Evolutionary conservation across 2,329 filamentous ascomycete species (phyloP).

Genomic region (Paramyrothecium sp.): DNA sequence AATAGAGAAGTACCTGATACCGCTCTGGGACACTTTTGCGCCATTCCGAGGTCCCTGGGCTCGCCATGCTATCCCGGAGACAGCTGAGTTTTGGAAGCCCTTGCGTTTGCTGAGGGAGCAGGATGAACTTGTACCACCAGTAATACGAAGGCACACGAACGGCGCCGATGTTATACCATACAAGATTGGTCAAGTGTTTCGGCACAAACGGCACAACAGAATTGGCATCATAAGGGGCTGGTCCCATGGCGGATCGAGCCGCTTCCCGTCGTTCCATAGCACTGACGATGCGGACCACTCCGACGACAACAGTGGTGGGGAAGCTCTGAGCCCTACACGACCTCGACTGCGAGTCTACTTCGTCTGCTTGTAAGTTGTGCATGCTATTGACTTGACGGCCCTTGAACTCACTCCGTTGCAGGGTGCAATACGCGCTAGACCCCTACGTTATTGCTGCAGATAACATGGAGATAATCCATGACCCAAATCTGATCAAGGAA

Average conservation of each 20-base stretch:
- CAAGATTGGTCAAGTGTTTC: conserved; percentile 79
- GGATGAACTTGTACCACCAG: conserved; percentile 39
- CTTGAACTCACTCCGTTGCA: not conserved
- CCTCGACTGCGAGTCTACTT: conserved; percentile 59
- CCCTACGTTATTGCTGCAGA: conserved; percentile 55
- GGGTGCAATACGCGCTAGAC: not conserved
- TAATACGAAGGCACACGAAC: conserved; percentile 25
- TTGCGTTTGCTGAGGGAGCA: conserved; percentile 37
- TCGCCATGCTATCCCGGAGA: conserved; percentile 20
- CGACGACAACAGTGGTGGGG: conserved; percentile 18
- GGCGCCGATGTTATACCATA: conserved; percentile 38
- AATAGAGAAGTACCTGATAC: conserved; percentile 63
- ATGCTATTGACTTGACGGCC: not conserved
- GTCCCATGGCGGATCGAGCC: conserved; percentile 51
- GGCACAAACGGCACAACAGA: conserved; percentile 77
- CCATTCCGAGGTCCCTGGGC: conserved; percentile 23
- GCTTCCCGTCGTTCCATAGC: conserved; percentile 21
- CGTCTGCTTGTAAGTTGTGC: conserved; percentile 72
- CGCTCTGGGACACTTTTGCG: conserved; percentile 53
- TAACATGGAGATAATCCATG: conserved; percentile 67
- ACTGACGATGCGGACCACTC: conserved; percentile 22
- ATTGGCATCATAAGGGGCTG: conserved; percentile 86
- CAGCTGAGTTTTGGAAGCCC: conserved; percentile 27
- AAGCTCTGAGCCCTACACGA: conserved; percentile 11
- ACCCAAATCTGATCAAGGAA: conserved; percentile 46